phyloP scores from a whole-genome alignment of 75 land plant species.

The Chamaecyparis obtusa region DNA sequence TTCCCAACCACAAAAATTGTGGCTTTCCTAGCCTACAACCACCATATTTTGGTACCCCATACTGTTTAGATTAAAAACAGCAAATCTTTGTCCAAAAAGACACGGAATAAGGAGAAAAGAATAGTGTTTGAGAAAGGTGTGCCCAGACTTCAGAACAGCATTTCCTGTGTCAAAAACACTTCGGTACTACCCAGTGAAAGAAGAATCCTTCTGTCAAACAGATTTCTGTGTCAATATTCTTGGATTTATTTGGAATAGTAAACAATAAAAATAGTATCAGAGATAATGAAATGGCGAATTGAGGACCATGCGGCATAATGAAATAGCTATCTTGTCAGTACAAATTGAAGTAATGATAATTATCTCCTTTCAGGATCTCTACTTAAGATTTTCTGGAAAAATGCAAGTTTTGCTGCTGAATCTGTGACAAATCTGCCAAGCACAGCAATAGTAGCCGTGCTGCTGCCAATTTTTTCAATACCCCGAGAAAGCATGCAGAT shows the following conservation, averaged over 20 bases:
- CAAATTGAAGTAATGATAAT: neutral
- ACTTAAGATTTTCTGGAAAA: conserved; percentile 23
- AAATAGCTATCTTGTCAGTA: neutral
- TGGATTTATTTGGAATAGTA: neutral
- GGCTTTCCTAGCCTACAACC: neutral
- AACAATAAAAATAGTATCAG: neutral
- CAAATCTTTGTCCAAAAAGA: neutral
- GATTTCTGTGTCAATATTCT: neutral
- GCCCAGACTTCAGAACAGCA: neutral
- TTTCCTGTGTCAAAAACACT: neutral
- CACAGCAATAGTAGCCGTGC: conserved; percentile 75
- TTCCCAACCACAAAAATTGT: neutral
- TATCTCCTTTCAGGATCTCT: neutral
- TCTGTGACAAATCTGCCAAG: conserved; percentile 74
- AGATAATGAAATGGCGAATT: neutral
- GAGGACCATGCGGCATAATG: neutral
- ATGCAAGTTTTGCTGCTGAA: conserved; percentile 45
- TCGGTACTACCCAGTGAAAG: neutral
- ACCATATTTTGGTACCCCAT: neutral
- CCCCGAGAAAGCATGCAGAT: conserved; percentile 94
- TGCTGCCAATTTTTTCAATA: conserved; percentile 80
- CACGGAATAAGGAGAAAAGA: neutral
- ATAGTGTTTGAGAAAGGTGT: neutral
- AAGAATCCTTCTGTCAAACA: neutral
- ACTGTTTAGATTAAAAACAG: neutral